Conservation (phyloP, 2,329 filamentous ascomycete genomes). For the Colletotrichum paranaense region DNA sequence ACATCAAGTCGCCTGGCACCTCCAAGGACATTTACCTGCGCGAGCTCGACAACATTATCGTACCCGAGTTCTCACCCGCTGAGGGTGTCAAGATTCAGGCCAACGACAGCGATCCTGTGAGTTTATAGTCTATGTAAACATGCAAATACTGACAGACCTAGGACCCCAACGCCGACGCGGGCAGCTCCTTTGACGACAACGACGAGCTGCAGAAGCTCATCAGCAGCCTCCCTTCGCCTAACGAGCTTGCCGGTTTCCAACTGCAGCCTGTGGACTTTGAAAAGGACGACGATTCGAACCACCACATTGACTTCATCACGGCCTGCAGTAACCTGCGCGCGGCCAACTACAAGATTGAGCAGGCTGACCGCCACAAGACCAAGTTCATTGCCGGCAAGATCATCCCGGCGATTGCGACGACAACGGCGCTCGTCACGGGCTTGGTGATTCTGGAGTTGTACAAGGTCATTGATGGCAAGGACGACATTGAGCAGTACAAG, state of each 20-base stretch:
- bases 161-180: constrained; percentile 82
- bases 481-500: constrained; percentile 98
- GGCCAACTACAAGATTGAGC: constrained; percentile 96
- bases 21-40: constrained; percentile 79
- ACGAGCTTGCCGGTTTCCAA: constrained; percentile 87
- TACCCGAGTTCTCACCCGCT: constrained; percentile 93
- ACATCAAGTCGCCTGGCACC: constrained; percentile 85
- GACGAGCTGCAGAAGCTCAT: constrained; percentile 81
- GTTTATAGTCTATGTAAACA: constrained; percentile 42
- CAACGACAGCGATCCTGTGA: constrained; percentile 88
- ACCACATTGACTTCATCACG: constrained; percentile 99
- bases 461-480: constrained; percentile 97
- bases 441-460: constrained; percentile 92
- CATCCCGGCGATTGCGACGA: constrained; percentile 97
- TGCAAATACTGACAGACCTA: constrained; percentile 44
- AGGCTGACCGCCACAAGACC: constrained; percentile 94
- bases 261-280: constrained; percentile 95
- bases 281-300: constrained; percentile 97
- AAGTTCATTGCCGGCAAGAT: constrained; percentile 99
- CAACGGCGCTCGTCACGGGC: constrained; percentile 94
- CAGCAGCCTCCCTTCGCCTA: constrained; percentile 79
- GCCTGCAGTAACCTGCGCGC: constrained; percentile 96
- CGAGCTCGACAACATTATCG: constrained; percentile 90
- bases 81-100: constrained; percentile 96
- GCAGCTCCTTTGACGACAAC: constrained; percentile 73